A percentile compares a stretch with the other conserved stretches of the same genome.
Evolutionary conservation across 768 basidiomycete species (phyloP).

Genomic region (Astraeus odoratus): DNA sequence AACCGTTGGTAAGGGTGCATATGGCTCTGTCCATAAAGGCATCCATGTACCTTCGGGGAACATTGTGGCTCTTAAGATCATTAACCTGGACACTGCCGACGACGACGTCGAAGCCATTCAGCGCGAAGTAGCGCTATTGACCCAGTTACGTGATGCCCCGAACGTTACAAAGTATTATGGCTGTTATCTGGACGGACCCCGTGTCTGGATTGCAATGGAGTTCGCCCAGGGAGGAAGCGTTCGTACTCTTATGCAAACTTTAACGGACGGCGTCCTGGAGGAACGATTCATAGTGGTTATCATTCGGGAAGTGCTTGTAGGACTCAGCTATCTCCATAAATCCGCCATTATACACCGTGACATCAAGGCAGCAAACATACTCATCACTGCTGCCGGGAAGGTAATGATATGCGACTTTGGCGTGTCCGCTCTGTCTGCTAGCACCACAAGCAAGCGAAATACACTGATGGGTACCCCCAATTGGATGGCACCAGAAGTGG

Average conservation of each 20-base stretch:
- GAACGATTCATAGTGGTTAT: slow-evolving; percentile 88
- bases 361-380: slow-evolving; percentile 95
- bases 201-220: slow-evolving; percentile 99
- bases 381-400: slow-evolving; percentile 81
- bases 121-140: slow-evolving; percentile 87
- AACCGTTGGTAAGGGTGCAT: slow-evolving; percentile 92
- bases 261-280: slow-evolving; percentile 67
- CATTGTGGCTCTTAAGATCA: slow-evolving; percentile 95
- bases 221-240: slow-evolving; percentile 94
- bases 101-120: slow-evolving; percentile 97
- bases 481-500: slow-evolving; percentile 99
- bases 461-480: slow-evolving; percentile 97
- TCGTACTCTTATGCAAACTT: slow-evolving; percentile 86
- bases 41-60: slow-evolving; percentile 78
- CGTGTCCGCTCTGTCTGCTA: slow-evolving; percentile 87
- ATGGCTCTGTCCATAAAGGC: slow-evolving; percentile 93
- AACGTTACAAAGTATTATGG: slow-evolving; percentile 95
- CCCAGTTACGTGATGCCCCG: slow-evolving; percentile 82
- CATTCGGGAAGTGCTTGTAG: slow-evolving; percentile 81
- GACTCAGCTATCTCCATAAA: slow-evolving; percentile 85
- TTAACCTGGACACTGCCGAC: slow-evolving; percentile 93
- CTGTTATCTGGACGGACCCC: slow-evolving; percentile 91
- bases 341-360: slow-evolving; percentile 95
- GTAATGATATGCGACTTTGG: slow-evolving; percentile 98
- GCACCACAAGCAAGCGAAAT: slow-evolving; percentile 83